phyloP scores from a whole-genome alignment of 2,329 filamentous ascomycete species.

The Epichloe uncinata region DNA sequence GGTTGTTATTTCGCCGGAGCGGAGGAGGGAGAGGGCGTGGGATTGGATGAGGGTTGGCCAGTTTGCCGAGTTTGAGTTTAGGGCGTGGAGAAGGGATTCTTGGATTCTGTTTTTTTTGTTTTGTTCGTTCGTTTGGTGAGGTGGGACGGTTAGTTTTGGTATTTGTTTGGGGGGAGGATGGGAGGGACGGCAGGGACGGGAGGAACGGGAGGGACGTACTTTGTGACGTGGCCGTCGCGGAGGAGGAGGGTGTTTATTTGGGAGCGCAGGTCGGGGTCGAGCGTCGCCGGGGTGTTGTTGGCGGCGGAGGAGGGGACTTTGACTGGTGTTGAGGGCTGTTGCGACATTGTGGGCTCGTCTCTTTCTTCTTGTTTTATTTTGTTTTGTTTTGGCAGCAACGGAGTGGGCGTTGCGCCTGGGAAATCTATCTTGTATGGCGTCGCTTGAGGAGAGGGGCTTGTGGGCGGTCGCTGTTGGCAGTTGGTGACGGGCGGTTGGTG shows the following conservation, averaged over 20 bases:
- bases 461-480: too few species aligned
- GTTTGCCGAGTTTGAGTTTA: conserved; percentile 45
- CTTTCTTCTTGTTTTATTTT: background rate
- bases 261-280: conserved; percentile 48
- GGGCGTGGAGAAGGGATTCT: conserved; percentile 47
- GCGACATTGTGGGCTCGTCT: conserved; percentile 24
- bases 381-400: background rate
- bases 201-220: conserved; percentile 26
- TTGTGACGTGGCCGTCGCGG: conserved; percentile 44
- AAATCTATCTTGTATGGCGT: too few species aligned
- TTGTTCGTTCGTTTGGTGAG: background rate
- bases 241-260: conserved; percentile 48
- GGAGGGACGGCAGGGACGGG: conserved; percentile 5
- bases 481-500: too few species aligned
- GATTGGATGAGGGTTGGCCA: conserved; percentile 48
- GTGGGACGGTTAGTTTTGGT: background rate
- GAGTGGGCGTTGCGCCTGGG: background rate
- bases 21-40: conserved; percentile 47
- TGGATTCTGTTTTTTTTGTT: conserved; percentile 36
- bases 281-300: conserved; percentile 45
- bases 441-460: too few species aligned
- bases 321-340: conserved; percentile 39
- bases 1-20: conserved; percentile 43
- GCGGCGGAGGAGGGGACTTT: conserved; percentile 50
- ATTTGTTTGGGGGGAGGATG: background rate